Percentiles rank a stretch among this genome's conserved stretches.
Conservation (phyloP, 345 rosid species). For the Gossypium thurberi region DNA sequence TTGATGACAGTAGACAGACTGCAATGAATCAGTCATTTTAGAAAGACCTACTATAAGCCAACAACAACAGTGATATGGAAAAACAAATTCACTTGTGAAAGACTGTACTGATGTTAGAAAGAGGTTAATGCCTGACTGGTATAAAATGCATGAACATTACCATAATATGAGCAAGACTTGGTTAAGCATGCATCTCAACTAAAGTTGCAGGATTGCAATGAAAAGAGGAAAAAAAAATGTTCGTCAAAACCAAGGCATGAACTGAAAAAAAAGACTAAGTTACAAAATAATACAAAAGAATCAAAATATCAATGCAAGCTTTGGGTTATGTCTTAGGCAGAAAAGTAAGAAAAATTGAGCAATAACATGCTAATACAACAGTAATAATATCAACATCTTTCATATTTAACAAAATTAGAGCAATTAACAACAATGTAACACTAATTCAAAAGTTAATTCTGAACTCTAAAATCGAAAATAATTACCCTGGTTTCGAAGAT, state of each 20-base stretch:
- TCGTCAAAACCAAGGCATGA: too few relatives aligned
- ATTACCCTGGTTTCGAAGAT: constrained; percentile 59
- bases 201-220: not conserved
- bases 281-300: too few relatives aligned
- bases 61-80: not conserved
- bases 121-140: not conserved
- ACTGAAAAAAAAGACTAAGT: not conserved
- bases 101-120: not conserved
- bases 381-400: not conserved
- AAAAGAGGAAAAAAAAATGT: too few relatives aligned
- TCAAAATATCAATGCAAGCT: not conserved
- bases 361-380: not conserved
- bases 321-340: not conserved
- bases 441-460: not conserved
- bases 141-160: not conserved
- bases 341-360: not conserved
- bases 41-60: not conserved
- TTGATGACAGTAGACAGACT: not conserved
- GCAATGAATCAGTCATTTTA: not conserved
- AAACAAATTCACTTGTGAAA: not conserved
- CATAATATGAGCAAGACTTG: not conserved
- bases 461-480: not conserved
- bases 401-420: not conserved
- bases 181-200: not conserved
- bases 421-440: not conserved